phyloP scores from a whole-genome alignment of 2,329 filamentous ascomycete genomes.

The Fusarium brachygibbosum region DNA sequence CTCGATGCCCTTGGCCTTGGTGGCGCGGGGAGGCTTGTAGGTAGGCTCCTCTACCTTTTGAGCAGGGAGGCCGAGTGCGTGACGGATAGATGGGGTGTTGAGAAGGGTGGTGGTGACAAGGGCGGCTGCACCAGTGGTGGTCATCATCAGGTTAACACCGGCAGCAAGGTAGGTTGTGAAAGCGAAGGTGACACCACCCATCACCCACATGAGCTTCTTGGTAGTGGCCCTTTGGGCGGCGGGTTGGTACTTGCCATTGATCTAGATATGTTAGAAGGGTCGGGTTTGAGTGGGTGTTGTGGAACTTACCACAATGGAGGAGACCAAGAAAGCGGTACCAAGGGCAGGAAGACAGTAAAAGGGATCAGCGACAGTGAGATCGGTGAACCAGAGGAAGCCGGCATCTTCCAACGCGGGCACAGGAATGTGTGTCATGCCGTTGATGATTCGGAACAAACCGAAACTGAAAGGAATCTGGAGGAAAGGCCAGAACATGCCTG shows the following conservation, averaged over 20 bases:
- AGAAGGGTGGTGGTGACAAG: constrained; percentile 56
- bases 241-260: constrained; percentile 54
- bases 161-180: constrained; percentile 63
- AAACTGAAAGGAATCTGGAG: constrained; percentile 76
- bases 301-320: constrained; percentile 65
- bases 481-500: constrained; percentile 56
- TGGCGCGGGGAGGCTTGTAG: constrained; percentile 55
- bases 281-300: accelerated
- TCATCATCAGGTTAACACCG: constrained; percentile 63
- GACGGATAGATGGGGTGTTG: constrained; percentile 57
- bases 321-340: constrained; percentile 69
- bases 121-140: constrained; percentile 57
- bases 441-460: constrained; percentile 83
- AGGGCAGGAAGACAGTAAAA: constrained; percentile 78
- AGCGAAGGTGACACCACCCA: constrained; percentile 60
- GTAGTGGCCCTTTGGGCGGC: constrained; percentile 54
- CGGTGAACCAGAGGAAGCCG: constrained; percentile 81
- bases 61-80: constrained; percentile 55
- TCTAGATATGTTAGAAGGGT: constrained; percentile 47
- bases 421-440: constrained; percentile 80
- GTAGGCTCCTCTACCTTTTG: constrained; percentile 47
- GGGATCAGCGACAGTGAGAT: constrained; percentile 83
- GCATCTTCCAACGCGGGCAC: constrained; percentile 82
- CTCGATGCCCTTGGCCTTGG: constrained; percentile 38
- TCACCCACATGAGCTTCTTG: constrained; percentile 59